Percentiles rank a stretch among this genome's conserved stretches.
phyloP scores from a whole-genome alignment of 768 basidiomycete species.

The Russula sp. region DNA sequence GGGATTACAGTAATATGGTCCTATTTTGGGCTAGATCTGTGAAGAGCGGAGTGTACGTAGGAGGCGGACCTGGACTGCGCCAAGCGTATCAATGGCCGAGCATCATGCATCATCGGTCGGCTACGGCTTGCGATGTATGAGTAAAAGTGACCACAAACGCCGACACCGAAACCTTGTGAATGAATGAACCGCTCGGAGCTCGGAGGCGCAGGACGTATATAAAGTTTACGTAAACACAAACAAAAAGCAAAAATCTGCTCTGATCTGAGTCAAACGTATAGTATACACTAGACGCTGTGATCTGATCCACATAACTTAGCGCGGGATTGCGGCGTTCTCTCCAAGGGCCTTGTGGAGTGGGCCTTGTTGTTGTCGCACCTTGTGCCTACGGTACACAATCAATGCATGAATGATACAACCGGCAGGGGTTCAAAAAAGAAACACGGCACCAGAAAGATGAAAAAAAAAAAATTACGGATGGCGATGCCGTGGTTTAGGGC shows the following conservation, averaged over 20 bases:
- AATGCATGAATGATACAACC: background rate
- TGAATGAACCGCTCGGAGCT: too few relatives aligned
- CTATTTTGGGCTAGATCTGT: conserved; percentile 14
- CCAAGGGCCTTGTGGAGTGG: too few relatives aligned
- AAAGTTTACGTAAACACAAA: background rate
- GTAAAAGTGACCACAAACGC: background rate
- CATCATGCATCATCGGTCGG: too few relatives aligned
- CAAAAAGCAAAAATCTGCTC: background rate
- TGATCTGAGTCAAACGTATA: background rate
- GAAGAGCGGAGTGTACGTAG: background rate
- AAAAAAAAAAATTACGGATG: background rate
- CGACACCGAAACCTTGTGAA: background rate
- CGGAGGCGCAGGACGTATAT: too few relatives aligned
- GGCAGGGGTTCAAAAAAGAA: background rate
- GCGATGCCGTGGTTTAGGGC: background rate
- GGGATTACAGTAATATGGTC: conserved; percentile 13
- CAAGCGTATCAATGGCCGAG: conserved; percentile 2
- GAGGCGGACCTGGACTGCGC: background rate
- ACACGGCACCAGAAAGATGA: background rate
- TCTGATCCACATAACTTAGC: background rate
- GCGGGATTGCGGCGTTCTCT: background rate
- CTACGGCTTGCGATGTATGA: background rate
- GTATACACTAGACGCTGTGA: background rate
- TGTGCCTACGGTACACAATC: background rate
- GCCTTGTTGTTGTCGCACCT: too few relatives aligned